Base-by-base conservation (phyloP, 129 eudicot species). In the Chrysanthemum lavandulifolium region DNA sequence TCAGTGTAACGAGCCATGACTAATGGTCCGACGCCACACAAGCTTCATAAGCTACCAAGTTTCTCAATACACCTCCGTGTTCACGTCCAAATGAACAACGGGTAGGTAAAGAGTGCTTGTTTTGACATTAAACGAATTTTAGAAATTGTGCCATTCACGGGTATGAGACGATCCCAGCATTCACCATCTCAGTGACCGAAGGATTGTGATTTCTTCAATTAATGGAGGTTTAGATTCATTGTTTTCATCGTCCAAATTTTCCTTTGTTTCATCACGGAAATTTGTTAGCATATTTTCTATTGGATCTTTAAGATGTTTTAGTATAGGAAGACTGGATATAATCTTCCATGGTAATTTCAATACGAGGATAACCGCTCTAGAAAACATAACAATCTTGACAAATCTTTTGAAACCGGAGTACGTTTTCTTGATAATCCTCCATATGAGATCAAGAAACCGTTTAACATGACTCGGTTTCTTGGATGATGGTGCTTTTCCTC, bases 1-100 rank as follows among this genome's bases (percentile, higher is more conserved):
- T 90, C 96, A 0, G 89, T 90, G 81, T 84, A 90, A 14, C 96
- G 94, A 10, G 93, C 79, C 50, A 90, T 72, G 43, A 83, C 67
- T 83, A 90, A 68, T 5, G 91, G 89, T 27, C 97, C 89, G 0
- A 60, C 15, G 78, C 84, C 0, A 21, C 74, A 52, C 91, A 82
- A 3, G 94, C 91, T 65, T 40, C 47, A 40, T 40, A 40, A 40
- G 47, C 47, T 40, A 40, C 47, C 10, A 40, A 40, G 47, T 40
- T 40, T 40, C 47, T 40, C 47, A 40, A 40, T 40, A 40, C 47
- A 40, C 47, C 47, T 40, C 10, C 47, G 47, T 40, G 47, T 40
- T 40, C 47, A 40, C 47, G 10, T 40, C 47, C 47, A 40, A 40
- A 40, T 90, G 94, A 6, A 73, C 72, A 8, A 56, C 48, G 0